Evolutionary conservation across 2,329 filamentous ascomycete species (phyloP).

Genomic region (Rugonectria rugulosa): DNA sequence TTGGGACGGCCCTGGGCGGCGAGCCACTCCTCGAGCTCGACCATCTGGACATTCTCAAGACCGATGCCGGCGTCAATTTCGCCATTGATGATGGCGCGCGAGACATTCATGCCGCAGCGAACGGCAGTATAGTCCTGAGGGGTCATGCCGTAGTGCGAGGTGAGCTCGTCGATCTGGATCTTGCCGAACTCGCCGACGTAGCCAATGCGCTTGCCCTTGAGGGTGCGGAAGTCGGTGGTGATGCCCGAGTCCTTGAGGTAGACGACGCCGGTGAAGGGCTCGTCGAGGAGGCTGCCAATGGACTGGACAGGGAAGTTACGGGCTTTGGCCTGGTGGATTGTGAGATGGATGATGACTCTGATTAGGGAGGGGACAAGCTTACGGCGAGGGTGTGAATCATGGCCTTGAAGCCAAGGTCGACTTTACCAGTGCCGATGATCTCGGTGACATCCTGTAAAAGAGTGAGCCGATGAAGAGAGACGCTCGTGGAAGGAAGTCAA

Average conservation of each 20-base stretch:
- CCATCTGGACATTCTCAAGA: constrained; percentile 85
- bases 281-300: constrained; percentile 78
- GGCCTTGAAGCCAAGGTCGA: constrained; percentile 82
- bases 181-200: constrained; percentile 85
- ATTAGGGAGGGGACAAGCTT: constrained; percentile 30
- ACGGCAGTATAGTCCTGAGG: constrained; percentile 78
- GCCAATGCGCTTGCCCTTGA: constrained; percentile 79
- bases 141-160: constrained; percentile 78
- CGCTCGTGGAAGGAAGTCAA: too few relatives aligned
- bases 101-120: constrained; percentile 83
- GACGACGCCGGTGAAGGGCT: constrained; percentile 81
- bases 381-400: constrained; percentile 85
- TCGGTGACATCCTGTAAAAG: constrained; percentile 74
- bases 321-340: constrained; percentile 68
- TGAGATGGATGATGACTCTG: not conserved
- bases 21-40: constrained; percentile 81
- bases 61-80: constrained; percentile 78
- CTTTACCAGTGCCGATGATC: constrained; percentile 78
- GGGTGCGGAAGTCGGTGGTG: constrained; percentile 75
- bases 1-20: constrained; percentile 66
- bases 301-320: constrained; percentile 76
- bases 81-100: constrained; percentile 76
- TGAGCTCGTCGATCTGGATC: constrained; percentile 85
- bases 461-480: not conserved
- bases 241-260: constrained; percentile 79